A percentile compares a stretch with the other conserved stretches of the same genome.
Conservation (phyloP, 768 basidiomycete genomes). For the Phylloporus arenicola region DNA sequence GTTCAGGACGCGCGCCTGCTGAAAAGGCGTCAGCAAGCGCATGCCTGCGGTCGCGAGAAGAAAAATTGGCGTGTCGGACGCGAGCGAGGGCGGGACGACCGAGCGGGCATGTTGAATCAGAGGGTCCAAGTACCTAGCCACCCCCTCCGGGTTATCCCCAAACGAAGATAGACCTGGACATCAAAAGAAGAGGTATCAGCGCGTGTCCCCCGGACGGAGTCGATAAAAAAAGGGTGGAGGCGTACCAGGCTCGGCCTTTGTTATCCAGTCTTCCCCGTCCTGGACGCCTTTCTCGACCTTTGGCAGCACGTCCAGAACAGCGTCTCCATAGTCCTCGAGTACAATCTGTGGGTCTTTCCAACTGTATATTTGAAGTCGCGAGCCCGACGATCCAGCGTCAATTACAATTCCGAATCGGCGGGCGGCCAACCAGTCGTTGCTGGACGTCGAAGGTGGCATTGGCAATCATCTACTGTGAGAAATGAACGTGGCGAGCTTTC, state of each 20-base stretch:
- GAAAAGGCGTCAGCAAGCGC: conserved; percentile 70
- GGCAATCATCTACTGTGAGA: conserved; percentile 24
- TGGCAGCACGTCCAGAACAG: conserved; percentile 57
- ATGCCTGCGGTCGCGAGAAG: conserved; percentile 96
- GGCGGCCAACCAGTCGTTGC: conserved; percentile 70
- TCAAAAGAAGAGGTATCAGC: background rate
- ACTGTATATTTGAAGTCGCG: conserved; percentile 92
- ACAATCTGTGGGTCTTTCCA: conserved; percentile 80
- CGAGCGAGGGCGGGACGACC: conserved; percentile 82
- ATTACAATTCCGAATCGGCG: conserved; percentile 92
- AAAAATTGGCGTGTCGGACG: conserved; percentile 83
- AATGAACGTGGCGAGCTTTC: conserved; percentile 21
- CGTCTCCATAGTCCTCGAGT: conserved; percentile 45
- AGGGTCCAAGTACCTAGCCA: conserved; percentile 75
- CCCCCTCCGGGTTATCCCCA: conserved; percentile 58
- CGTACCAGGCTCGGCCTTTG: conserved; percentile 91
- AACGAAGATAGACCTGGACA: conserved; percentile 80
- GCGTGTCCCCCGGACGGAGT: too few relatives aligned
- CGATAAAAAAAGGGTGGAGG: conserved; percentile 7
- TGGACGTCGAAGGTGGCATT: conserved; percentile 73
- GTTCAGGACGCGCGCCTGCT: conserved; percentile 69
- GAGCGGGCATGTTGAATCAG: conserved; percentile 77
- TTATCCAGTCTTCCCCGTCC: conserved; percentile 77
- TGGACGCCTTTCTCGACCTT: conserved; percentile 89
- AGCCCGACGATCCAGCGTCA: conserved; percentile 98